phyloP scores from a whole-genome alignment of 345 rosid genomes.

The Salix dunnii region DNA sequence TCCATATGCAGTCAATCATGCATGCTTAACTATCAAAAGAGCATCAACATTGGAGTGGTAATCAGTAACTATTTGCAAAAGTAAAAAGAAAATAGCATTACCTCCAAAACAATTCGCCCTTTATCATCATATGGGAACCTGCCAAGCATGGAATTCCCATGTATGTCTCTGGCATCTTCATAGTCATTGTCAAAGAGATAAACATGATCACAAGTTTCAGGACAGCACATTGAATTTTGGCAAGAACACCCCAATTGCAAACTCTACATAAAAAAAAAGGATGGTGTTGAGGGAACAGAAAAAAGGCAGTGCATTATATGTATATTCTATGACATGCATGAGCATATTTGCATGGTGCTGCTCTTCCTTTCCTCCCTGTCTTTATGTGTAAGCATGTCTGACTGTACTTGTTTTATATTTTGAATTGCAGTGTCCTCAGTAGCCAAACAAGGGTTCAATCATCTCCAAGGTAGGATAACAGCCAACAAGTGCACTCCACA shows the following conservation, averaged over 20 bases:
- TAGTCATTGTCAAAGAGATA: conserved; percentile 88
- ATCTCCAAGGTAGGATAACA: background rate
- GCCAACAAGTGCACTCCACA: background rate
- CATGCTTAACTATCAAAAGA: background rate
- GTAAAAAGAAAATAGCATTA: conserved; percentile 18
- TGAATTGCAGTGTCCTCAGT: background rate
- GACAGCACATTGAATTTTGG: conserved; percentile 50
- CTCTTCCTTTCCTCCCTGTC: background rate
- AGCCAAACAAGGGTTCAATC: background rate
- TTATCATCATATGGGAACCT: conserved; percentile 84
- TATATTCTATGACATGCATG: background rate
- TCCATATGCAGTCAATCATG: background rate
- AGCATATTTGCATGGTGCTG: background rate
- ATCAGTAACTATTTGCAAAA: background rate
- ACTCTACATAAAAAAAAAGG: conserved; percentile 39
- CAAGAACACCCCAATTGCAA: conserved; percentile 75
- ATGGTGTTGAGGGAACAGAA: background rate
- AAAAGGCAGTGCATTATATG: background rate
- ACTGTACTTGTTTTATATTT: background rate
- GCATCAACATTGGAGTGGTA: background rate
- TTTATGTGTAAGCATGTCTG: background rate
- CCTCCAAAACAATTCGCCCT: conserved; percentile 84
- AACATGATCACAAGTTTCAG: conserved; percentile 82
- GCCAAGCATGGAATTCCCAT: conserved; percentile 66
- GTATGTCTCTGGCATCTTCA: conserved; percentile 85